Evolutionary conservation across 148 eudicot species (phyloP).

Genomic region (Camellia japonica): DNA sequence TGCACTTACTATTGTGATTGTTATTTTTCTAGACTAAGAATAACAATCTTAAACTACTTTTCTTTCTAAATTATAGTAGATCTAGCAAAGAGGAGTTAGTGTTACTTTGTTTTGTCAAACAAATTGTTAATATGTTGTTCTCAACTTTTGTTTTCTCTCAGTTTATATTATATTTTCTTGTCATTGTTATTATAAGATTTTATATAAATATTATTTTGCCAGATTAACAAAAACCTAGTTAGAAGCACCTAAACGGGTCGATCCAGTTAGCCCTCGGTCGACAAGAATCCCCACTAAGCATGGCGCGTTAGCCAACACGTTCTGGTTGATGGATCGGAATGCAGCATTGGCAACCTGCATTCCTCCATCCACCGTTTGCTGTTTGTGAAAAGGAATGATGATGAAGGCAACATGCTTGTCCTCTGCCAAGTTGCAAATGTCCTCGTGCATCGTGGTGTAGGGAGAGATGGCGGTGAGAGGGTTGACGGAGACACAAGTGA

Average conservation of each 20-base stretch:
- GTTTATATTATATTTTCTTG: no score
- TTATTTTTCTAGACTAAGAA: no score
- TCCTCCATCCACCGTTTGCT: slow-evolving; percentile 34
- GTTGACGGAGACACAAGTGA: slow-evolving; percentile 19
- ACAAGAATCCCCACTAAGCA: slow-evolving; percentile 37
- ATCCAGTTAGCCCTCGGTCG: slow-evolving; percentile 34
- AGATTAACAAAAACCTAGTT: not conserved
- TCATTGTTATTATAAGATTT: no score
- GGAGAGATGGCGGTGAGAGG: slow-evolving; percentile 37
- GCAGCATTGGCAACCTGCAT: slow-evolving; percentile 32
- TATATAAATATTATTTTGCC: no score
- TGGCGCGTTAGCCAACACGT: slow-evolving; percentile 27
- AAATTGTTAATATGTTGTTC: no score
- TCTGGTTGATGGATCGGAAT: slow-evolving; percentile 23
- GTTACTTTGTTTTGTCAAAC: no score
- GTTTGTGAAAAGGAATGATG: slow-evolving; percentile 35
- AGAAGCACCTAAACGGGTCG: slow-evolving; percentile 18
- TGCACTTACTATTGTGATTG: no score
- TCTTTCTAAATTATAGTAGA: no score
- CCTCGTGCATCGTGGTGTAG: slow-evolving; percentile 37
- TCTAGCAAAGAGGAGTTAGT: no score
- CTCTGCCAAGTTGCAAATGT: slow-evolving; percentile 30
- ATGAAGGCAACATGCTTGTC: slow-evolving; percentile 28
- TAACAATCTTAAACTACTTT: no score
- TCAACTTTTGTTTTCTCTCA: no score